Evolutionary conservation across 164 flowering plant genomes (phyloP).

Genomic region (Platanus orientalis): DNA sequence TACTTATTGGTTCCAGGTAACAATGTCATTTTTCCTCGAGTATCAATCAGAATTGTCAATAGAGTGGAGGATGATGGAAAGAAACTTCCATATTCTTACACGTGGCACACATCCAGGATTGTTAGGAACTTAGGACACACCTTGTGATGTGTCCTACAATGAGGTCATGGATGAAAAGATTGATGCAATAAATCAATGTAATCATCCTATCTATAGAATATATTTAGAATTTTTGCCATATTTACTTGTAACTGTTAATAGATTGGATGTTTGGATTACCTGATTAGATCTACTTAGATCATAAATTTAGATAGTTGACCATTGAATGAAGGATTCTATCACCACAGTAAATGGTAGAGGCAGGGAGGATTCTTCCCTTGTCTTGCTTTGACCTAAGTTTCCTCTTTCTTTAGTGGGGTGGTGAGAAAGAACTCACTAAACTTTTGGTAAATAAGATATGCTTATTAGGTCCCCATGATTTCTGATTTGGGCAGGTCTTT

Average conservation of each 20-base stretch:
- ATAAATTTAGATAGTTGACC: neutral
- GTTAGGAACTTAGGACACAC: neutral
- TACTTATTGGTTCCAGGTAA: slow-evolving; percentile 94
- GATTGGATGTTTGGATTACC: slow-evolving; percentile 4
- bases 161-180: too few species aligned
- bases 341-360: neutral
- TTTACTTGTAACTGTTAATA: neutral
- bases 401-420: neutral
- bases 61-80: neutral
- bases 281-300: neutral
- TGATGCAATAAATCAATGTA: too few species aligned
- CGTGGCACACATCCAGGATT: neutral
- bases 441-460: neutral
- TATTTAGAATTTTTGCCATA: neutral
- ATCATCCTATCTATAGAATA: too few species aligned
- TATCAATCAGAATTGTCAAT: neutral
- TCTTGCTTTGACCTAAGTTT: neutral
- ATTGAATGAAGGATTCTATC: neutral
- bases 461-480: neutral
- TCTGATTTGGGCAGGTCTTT: slow-evolving; percentile 62
- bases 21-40: neutral
- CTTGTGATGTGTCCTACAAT: neutral
- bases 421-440: neutral
- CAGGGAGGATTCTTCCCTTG: too few species aligned
- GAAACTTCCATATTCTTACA: neutral